Evolutionary conservation across 192 early-diverging fungal species (phyloP).

Genomic region (Backusella morwellensis): DNA sequence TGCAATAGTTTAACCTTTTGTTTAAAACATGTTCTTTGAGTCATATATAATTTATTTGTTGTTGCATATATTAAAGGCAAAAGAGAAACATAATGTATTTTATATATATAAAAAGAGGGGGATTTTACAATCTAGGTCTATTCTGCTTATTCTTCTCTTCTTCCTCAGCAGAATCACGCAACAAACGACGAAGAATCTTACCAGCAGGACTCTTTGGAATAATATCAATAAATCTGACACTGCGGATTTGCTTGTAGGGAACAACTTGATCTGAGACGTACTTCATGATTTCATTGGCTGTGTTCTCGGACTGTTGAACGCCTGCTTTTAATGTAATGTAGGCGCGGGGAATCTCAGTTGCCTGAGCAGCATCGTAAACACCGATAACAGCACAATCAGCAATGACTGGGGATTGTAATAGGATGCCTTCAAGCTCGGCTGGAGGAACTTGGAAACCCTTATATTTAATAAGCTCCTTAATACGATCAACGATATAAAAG

Average conservation of each 20-base stretch:
- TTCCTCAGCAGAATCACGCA: slow-evolving; percentile 9
- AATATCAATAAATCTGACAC: slow-evolving; percentile 72
- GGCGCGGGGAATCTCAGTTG: slow-evolving; percentile 76
- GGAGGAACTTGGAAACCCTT: slow-evolving; percentile 81
- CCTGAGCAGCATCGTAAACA: slow-evolving; percentile 58
- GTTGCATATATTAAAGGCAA: too few species aligned
- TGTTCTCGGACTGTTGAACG: slow-evolving; percentile 16
- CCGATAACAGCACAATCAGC: slow-evolving; percentile 71
- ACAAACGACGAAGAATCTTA: slow-evolving; percentile 69
- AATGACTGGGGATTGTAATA: slow-evolving; percentile 58
- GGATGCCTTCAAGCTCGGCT: slow-evolving; percentile 75
- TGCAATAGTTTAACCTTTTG: too few species aligned
- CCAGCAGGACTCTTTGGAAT: slow-evolving; percentile 80
- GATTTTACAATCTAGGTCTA: slow-evolving; percentile 1
- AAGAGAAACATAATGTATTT: not conserved
- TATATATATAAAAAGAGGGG: not conserved
- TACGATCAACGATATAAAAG: slow-evolving; percentile 56
- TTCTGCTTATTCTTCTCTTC: slow-evolving; percentile 5
- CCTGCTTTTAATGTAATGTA: slow-evolving; percentile 63
- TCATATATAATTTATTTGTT: too few species aligned
- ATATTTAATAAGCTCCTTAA: slow-evolving; percentile 93
- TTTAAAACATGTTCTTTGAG: too few species aligned
- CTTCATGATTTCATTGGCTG: slow-evolving; percentile 42
- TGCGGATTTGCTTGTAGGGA: slow-evolving; percentile 73
- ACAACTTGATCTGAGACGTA: slow-evolving; percentile 65